A percentile compares a stretch with the other conserved stretches of the same genome.
Evolutionary conservation across 768 basidiomycete species (phyloP).

Genomic region (Lepiota subincarnata): DNA sequence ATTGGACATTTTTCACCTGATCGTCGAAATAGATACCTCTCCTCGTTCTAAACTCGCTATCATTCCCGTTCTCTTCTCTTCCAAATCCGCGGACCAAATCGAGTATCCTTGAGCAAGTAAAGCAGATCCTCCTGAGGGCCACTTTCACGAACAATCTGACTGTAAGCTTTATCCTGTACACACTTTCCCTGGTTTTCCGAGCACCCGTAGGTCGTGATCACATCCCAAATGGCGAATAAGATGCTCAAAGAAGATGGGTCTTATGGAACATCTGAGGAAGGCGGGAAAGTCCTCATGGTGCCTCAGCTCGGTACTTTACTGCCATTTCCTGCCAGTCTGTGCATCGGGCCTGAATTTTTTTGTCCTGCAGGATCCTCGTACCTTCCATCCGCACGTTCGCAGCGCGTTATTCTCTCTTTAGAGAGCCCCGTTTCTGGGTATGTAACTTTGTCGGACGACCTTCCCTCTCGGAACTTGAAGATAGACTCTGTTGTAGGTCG

Average conservation of each 20-base stretch:
- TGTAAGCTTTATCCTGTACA: slow-evolving; percentile 27
- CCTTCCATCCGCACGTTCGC: slow-evolving; percentile 33
- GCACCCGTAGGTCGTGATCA: slow-evolving; percentile 38
- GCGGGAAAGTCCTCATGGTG: slow-evolving; percentile 58
- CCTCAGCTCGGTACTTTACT: slow-evolving; percentile 54
- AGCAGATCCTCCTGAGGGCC: slow-evolving; percentile 47
- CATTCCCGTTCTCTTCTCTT: slow-evolving; percentile 58
- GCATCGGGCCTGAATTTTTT: not conserved
- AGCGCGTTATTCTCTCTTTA: slow-evolving; percentile 33
- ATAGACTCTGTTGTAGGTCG: not conserved
- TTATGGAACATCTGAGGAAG: slow-evolving; percentile 60
- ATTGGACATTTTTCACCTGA: not conserved
- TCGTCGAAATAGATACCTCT: slow-evolving; percentile 42
- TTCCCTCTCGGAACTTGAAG: not conserved
- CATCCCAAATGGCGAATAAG: slow-evolving; percentile 69
- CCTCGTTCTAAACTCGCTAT: slow-evolving; percentile 63
- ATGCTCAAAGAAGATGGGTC: slow-evolving; percentile 61
- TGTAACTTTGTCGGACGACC: not conserved
- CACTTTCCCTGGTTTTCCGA: not conserved
- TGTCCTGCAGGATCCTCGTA: slow-evolving; percentile 29
- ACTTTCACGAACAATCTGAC: slow-evolving; percentile 45
- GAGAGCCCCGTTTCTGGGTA: slow-evolving; percentile 33
- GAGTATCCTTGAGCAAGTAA: slow-evolving; percentile 46
- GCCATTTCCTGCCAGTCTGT: not conserved
- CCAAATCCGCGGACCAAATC: slow-evolving; percentile 35